phyloP scores from a whole-genome alignment of 2,329 filamentous ascomycete species.

The Aureobasidium lini region DNA sequence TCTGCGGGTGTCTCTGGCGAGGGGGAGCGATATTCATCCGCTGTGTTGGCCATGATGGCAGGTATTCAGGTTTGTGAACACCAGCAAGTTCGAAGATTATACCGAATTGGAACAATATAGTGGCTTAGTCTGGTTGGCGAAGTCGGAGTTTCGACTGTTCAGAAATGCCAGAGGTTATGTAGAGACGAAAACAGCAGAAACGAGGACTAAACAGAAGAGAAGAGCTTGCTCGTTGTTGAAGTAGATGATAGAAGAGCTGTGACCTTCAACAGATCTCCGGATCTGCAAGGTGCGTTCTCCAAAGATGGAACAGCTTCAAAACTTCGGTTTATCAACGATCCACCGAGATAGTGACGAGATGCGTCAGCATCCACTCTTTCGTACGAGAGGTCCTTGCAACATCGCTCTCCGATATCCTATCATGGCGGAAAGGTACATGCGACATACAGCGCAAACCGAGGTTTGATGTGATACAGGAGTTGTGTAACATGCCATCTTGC shows the following conservation, averaged over 20 bases:
- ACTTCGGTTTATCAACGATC: neutral
- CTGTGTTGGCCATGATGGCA: neutral
- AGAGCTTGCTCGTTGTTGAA: neutral
- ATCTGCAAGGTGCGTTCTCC: neutral
- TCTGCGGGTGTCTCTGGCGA: neutral
- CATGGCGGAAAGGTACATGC: too few relatives aligned
- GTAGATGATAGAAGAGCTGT: neutral
- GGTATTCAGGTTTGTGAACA: neutral
- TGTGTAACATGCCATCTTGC: neutral
- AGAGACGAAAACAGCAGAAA: neutral
- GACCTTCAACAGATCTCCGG: neutral
- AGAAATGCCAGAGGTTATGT: too few relatives aligned
- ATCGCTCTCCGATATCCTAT: neutral
- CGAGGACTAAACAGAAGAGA: neutral
- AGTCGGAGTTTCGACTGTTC: too few relatives aligned
- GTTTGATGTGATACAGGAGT: neutral
- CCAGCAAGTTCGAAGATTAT: neutral
- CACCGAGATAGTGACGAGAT: conserved; percentile 3
- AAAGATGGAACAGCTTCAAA: conserved; percentile 1
- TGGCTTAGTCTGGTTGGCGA: too few relatives aligned
- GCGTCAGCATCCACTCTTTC: neutral
- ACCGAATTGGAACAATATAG: too few relatives aligned
- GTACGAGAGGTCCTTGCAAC: neutral
- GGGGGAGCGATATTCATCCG: neutral
- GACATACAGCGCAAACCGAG: neutral